phyloP scores from a whole-genome alignment of 371 early-diverging fungal genomes.

The Funneliformis caledonium region DNA sequence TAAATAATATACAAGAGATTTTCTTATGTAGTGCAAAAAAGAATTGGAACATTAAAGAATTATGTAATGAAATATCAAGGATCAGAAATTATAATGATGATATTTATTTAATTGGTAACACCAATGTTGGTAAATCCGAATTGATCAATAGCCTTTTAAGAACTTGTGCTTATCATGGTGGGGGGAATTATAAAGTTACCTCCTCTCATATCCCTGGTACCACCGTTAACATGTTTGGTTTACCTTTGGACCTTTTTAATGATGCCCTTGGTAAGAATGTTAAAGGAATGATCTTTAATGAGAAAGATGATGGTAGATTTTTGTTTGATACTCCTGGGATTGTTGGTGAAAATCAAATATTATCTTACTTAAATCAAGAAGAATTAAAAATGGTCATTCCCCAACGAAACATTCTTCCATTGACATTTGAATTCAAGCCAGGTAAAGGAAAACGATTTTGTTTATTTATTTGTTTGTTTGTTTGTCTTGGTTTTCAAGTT shows the following conservation, averaged over 20 bases:
- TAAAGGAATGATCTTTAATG: conserved; percentile 28
- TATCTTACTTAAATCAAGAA: conserved; percentile 52
- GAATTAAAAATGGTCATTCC: conserved; percentile 59
- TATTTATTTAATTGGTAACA: conserved; percentile 70
- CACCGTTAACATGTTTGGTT: conserved; percentile 66
- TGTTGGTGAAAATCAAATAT: conserved; percentile 59
- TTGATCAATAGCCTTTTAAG: conserved; percentile 65
- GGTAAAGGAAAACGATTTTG: conserved; percentile 37
- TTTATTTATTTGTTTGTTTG: no score
- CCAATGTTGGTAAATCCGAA: conserved; percentile 78
- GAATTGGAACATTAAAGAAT: conserved; percentile 58
- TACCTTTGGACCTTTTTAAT: conserved; percentile 62
- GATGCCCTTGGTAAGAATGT: conserved; percentile 46
- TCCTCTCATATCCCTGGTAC: conserved; percentile 72
- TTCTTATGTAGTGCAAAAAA: conserved; percentile 70
- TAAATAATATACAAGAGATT: conserved; percentile 53
- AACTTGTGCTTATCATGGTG: conserved; percentile 50
- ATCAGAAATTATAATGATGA: conserved; percentile 62
- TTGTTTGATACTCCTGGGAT: conserved; percentile 77
- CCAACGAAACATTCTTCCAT: conserved; percentile 53
- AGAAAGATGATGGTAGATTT: conserved; percentile 46
- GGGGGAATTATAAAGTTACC: conserved; percentile 56
- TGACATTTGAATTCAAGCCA: conserved; percentile 59
- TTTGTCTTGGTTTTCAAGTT: background rate
- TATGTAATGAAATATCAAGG: conserved; percentile 55